These are phyloP conservation scores for Mucor irregularis DNA, from an alignment of 371 early-diverging fungal species.

Conservation along the genomic window DNA sequence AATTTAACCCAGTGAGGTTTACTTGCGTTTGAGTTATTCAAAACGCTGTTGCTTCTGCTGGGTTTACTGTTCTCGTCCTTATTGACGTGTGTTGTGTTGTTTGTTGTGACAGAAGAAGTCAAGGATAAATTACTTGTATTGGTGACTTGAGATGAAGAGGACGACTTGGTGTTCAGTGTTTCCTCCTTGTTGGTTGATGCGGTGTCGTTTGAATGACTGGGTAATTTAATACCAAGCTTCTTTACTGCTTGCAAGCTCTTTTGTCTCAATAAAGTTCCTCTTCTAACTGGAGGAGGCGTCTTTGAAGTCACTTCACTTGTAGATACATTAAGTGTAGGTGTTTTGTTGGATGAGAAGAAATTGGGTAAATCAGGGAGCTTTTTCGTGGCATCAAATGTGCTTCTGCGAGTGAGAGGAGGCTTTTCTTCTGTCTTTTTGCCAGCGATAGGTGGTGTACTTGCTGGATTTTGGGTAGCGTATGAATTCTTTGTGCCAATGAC, in stretches of 20 bases:
- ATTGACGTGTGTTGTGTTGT: background rate
- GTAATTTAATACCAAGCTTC: slow-evolving; percentile 9
- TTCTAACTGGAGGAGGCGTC: slow-evolving; percentile 61
- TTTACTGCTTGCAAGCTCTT: slow-evolving; percentile 18
- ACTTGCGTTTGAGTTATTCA: background rate
- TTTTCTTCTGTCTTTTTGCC: background rate
- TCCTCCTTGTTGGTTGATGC: background rate
- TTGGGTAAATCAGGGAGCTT: slow-evolving; percentile 13
- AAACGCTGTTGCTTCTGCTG: background rate
- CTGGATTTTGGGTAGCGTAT: background rate
- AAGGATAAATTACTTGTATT: background rate
- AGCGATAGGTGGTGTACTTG: background rate
- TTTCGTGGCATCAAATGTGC: slow-evolving; percentile 21
- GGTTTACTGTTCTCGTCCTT: background rate
- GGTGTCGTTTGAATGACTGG: background rate
- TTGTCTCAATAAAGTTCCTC: slow-evolving; percentile 40
- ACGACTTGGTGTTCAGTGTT: background rate
- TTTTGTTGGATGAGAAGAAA: background rate
- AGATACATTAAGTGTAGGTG: slow-evolving; percentile 72
- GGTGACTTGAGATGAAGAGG: background rate
- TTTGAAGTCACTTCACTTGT: slow-evolving; percentile 77
- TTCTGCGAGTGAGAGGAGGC: slow-evolving; percentile 7
- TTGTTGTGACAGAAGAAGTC: background rate
- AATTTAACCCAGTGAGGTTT: slow-evolving; percentile 19
- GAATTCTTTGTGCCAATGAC: background rate